Evolutionary conservation across 2,329 filamentous ascomycete species (phyloP).

Genomic region (Colletotrichum sp.): DNA sequence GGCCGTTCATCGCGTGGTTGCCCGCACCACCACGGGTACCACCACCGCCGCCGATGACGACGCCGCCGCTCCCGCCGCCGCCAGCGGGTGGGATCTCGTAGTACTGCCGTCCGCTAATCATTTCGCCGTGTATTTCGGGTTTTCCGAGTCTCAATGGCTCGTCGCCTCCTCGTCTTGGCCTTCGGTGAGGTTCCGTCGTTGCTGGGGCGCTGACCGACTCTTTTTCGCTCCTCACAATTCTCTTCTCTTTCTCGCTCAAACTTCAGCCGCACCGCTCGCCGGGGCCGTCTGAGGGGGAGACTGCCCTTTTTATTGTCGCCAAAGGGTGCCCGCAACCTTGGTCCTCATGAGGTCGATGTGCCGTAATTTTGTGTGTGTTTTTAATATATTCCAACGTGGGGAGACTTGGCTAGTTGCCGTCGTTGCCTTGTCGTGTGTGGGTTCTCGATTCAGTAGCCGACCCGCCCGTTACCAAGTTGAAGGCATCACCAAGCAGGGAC

Average conservation of each 20-base stretch:
- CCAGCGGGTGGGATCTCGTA: constrained; percentile 4
- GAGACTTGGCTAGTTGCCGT: constrained; percentile 12
- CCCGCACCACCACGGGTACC: background rate
- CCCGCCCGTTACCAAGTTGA: constrained; percentile 12
- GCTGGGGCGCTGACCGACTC: background rate
- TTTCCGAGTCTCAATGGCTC: background rate
- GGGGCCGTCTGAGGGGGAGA: background rate
- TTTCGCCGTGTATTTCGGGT: background rate
- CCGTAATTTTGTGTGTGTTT: constrained; percentile 5
- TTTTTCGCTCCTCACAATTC: background rate
- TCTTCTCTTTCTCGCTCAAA: background rate
- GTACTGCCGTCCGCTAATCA: constrained; percentile 17
- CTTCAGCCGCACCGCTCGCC: background rate
- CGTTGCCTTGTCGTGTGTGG: constrained; percentile 9
- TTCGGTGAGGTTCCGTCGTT: background rate
- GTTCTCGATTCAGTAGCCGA: constrained; percentile 15
- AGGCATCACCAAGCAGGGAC: constrained; percentile 11
- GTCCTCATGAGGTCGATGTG: constrained; percentile 18
- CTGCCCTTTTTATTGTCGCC: constrained; percentile 1
- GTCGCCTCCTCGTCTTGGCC: background rate
- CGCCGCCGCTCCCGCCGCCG: background rate
- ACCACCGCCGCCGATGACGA: background rate
- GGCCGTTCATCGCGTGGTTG: background rate
- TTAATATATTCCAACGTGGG: constrained; percentile 17
- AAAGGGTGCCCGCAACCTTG: background rate